Base-by-base conservation (phyloP, 768 basidiomycete genomes). In the Russula sp. region DNA sequence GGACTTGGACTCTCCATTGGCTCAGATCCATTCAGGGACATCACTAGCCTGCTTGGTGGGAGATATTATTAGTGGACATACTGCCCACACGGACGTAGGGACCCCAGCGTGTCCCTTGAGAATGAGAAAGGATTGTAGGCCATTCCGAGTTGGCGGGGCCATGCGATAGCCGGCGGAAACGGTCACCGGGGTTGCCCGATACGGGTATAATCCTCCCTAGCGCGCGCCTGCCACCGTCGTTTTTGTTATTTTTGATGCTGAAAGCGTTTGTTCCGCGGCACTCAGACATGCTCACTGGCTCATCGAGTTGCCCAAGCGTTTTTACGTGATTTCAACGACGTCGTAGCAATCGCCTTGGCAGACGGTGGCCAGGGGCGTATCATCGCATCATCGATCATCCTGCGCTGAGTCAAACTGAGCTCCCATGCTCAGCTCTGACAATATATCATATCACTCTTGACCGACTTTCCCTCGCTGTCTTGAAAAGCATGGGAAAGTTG, bases 331-430 rank as follows among this genome's bases (percentile, higher is more conserved):
- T 20, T 29, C 20, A 16, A n/a, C 18, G 54, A 25, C 34, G 9
- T 1, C 18, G 18, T 32, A 8, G 7, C 29, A 18, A 8, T 25
- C 8, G 38, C 45, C 34, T 36, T 51, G 35, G 36, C 35, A 46
- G 46, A 32, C 39, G 14, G 20, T 7, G 5, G 47, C 1, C 20
- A 9, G 2, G 42, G 25, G 25, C 25, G 25, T 3, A 29, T 29
- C 25, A 29, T 29, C 25, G 25, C 25, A 29, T 29, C 25, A 29
- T 29, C 25, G 25, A 29, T 2, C 25, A 29, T 35, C 39, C 43
- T 18, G n/a, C 20, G 42, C 36, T 57, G 60, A 57, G 60, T 61
- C 60, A 61, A 46, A 18, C 20, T 32, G 3, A 32, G 48, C 8
- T 35, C 13, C 25, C 22, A 35, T 55, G 48, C 60, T 35, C 25